Evolutionary conservation across 2,329 filamentous ascomycete species (phyloP).

Genomic region (Diaporthe ilicicola): DNA sequence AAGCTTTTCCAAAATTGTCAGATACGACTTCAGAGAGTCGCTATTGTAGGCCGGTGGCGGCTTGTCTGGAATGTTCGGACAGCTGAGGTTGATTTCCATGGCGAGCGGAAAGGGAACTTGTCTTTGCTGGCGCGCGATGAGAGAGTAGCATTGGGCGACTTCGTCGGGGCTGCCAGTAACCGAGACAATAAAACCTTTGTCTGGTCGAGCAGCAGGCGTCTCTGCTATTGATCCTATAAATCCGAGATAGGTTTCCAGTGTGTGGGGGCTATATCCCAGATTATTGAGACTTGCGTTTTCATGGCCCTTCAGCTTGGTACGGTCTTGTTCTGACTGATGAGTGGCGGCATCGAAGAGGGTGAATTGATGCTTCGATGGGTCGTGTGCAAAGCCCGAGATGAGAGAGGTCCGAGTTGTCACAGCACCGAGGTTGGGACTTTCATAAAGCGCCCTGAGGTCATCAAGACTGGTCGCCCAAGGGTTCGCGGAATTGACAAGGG

Average conservation of each 20-base stretch:
- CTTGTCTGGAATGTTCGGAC: slow-evolving; percentile 75
- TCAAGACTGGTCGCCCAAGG: slow-evolving; percentile 76
- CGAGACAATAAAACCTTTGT: slow-evolving; percentile 73
- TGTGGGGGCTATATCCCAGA: slow-evolving; percentile 75
- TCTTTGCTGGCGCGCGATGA: slow-evolving; percentile 51
- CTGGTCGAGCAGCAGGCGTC: slow-evolving; percentile 30
- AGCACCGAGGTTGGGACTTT: slow-evolving; percentile 71
- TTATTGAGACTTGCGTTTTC: slow-evolving; percentile 69
- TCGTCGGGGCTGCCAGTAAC: slow-evolving; percentile 72
- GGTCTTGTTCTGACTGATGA: slow-evolving; percentile 36
- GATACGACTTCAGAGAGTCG: slow-evolving; percentile 60
- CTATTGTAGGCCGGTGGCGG: slow-evolving; percentile 77
- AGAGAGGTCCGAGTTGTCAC: slow-evolving; percentile 79
- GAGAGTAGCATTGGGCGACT: slow-evolving; percentile 63
- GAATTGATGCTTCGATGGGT: slow-evolving; percentile 68
- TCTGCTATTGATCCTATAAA: slow-evolving; percentile 60
- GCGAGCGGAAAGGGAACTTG: slow-evolving; percentile 60
- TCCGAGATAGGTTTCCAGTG: slow-evolving; percentile 65
- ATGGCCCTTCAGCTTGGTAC: slow-evolving; percentile 27
- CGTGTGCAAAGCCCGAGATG: slow-evolving; percentile 70
- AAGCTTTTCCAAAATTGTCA: slow-evolving; percentile 52
- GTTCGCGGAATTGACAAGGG: slow-evolving; percentile 77
- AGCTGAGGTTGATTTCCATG: slow-evolving; percentile 81
- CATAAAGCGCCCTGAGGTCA: slow-evolving; percentile 69
- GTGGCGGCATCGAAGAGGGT: slow-evolving; percentile 64